These are phyloP conservation scores for Dictyophora rubrovolvata DNA, from an alignment of 768 basidiomycete species.

Conservation along the genomic window DNA sequence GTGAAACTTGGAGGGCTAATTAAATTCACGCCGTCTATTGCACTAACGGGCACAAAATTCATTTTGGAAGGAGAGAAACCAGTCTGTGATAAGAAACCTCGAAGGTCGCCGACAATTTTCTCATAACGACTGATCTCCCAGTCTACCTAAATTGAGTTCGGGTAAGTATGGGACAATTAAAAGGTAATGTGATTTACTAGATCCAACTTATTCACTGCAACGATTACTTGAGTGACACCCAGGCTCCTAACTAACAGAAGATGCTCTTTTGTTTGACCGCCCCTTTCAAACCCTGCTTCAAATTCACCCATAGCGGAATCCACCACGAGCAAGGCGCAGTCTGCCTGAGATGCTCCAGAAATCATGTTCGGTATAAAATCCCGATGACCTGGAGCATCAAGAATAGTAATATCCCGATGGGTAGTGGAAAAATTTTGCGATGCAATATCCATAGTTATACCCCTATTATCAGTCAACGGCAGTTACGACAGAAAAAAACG, in stretches of 20 bases:
- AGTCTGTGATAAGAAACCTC: slow-evolving; percentile 75
- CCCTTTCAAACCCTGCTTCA: slow-evolving; percentile 88
- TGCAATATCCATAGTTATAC: slow-evolving; percentile 97
- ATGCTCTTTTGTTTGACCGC: slow-evolving; percentile 95
- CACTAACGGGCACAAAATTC: slow-evolving; percentile 80
- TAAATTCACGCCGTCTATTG: slow-evolving; percentile 84
- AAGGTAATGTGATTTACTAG: slow-evolving; percentile 35
- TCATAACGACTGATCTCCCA: slow-evolving; percentile 81
- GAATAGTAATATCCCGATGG: slow-evolving; percentile 75
- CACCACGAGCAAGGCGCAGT: slow-evolving; percentile 87
- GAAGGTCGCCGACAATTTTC: slow-evolving; percentile 65
- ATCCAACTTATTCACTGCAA: slow-evolving; percentile 94
- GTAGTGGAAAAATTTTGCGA: slow-evolving; percentile 66
- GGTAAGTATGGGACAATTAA: background rate
- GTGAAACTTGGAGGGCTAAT: slow-evolving; percentile 38
- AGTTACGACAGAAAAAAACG: background rate
- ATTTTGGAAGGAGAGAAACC: slow-evolving; percentile 77
- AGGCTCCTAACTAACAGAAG: slow-evolving; percentile 83
- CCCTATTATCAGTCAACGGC: slow-evolving; percentile 37
- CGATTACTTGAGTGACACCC: slow-evolving; percentile 82
- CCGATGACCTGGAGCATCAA: slow-evolving; percentile 95
- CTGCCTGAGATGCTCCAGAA: slow-evolving; percentile 94
- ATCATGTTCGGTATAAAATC: slow-evolving; percentile 99
- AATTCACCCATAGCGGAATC: slow-evolving; percentile 89
- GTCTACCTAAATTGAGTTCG: slow-evolving; percentile 47